Evolutionary conservation across 2,329 filamentous ascomycete species (phyloP).

Genomic region (Tetracladium maxilliforme): DNA sequence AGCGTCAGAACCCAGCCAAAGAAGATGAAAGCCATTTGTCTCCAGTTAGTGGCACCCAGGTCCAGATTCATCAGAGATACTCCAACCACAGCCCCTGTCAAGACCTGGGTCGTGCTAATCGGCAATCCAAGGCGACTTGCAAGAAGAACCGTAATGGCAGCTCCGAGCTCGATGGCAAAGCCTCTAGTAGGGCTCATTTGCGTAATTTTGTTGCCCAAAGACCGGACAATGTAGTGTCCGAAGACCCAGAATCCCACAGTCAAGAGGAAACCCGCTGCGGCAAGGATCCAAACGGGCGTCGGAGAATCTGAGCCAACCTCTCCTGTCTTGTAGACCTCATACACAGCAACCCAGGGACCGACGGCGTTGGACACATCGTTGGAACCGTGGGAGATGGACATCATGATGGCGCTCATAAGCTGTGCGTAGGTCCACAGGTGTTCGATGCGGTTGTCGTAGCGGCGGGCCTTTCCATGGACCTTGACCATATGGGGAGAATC

Average conservation of each 20-base stretch:
- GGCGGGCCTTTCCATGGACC: too few species aligned
- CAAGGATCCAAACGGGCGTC: constrained; percentile 23
- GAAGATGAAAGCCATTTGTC: too few species aligned
- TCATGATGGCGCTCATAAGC: constrained; percentile 21
- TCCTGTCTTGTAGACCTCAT: constrained; percentile 18
- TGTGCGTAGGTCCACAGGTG: constrained; percentile 30
- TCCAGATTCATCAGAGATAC: not conserved
- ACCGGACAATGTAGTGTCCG: constrained; percentile 22
- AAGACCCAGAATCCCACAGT: constrained; percentile 23
- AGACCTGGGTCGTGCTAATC: constrained; percentile 12
- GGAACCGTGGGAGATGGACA: constrained; percentile 25
- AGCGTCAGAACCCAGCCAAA: too few species aligned
- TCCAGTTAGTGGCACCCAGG: too few species aligned
- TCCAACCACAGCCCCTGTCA: not conserved
- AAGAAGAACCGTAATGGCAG: constrained; percentile 21
- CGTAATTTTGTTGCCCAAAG: constrained; percentile 24
- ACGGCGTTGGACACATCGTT: constrained; percentile 27
- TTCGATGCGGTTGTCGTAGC: constrained; percentile 30
- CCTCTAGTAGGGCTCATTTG: constrained; percentile 20
- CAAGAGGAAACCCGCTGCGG: constrained; percentile 19
- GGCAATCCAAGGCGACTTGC: constrained; percentile 18
- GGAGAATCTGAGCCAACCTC: constrained; percentile 13
- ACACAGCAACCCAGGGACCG: constrained; percentile 21
- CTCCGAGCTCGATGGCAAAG: constrained; percentile 21
- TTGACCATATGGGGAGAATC: constrained; percentile 3